Percentiles rank a stretch among this genome's conserved stretches.
Evolutionary conservation across 768 basidiomycete genomes (phyloP).

Genomic region (Chalciporus pseudorubinellus): DNA sequence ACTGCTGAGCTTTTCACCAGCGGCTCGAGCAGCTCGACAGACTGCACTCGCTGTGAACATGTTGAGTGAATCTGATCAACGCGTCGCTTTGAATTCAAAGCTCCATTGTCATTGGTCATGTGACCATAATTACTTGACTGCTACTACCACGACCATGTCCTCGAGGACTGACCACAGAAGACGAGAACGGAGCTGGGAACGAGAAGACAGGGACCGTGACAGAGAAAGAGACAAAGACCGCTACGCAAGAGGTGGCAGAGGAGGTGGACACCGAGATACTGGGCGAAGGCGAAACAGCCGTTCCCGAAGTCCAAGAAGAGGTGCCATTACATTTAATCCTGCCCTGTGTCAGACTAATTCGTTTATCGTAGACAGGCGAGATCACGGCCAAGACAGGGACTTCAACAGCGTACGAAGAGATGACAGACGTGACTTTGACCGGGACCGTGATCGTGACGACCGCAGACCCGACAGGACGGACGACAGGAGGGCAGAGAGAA

Average conservation of each 20-base stretch:
- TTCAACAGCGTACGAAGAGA: slow-evolving; percentile 35
- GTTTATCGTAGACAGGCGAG: slow-evolving; percentile 33
- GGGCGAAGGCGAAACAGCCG: slow-evolving; percentile 40
- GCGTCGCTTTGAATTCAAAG: background rate
- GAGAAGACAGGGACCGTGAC: slow-evolving; percentile 32
- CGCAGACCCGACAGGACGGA: slow-evolving; percentile 32
- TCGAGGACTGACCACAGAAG: slow-evolving; percentile 53
- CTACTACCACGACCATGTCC: slow-evolving; percentile 48
- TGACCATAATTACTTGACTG: slow-evolving; percentile 28
- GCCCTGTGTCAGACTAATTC: background rate
- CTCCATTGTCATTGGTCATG: slow-evolving; percentile 13
- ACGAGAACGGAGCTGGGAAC: slow-evolving; percentile 66
- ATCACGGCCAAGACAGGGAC: slow-evolving; percentile 38
- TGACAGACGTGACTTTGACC: slow-evolving; percentile 30
- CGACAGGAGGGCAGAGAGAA: slow-evolving; percentile 33
- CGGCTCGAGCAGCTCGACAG: slow-evolving; percentile 12
- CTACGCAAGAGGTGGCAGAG: slow-evolving; percentile 37
- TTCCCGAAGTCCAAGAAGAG: slow-evolving; percentile 36
- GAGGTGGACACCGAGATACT: slow-evolving; percentile 33
- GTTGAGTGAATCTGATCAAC: background rate
- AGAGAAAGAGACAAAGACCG: slow-evolving; percentile 43
- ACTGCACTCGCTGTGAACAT: slow-evolving; percentile 26
- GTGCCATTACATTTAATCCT: slow-evolving; percentile 12
- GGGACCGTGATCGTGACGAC: slow-evolving; percentile 33
- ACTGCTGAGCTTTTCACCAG: slow-evolving; percentile 12